phyloP scores from a whole-genome alignment of 306 rosid genomes.

The Rosa chinensis region DNA sequence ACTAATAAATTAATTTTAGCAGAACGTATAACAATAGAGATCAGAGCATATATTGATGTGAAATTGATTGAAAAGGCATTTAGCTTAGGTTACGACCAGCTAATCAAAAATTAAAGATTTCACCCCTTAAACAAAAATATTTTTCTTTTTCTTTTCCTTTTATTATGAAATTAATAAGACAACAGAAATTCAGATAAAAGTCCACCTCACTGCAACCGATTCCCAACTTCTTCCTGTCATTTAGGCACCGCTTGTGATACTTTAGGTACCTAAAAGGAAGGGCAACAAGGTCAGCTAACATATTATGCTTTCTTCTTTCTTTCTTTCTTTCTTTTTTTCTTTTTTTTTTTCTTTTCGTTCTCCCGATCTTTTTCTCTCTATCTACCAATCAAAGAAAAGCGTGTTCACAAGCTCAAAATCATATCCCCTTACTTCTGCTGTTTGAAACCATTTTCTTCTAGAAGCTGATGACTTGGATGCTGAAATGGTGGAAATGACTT shows the following conservation, averaged over 20 bases:
- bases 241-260: constrained; percentile 76
- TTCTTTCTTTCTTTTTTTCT: not conserved
- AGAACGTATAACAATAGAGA: not conserved
- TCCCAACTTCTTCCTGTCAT: constrained; percentile 91
- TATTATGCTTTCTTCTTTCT: constrained; percentile 6
- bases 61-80: not conserved
- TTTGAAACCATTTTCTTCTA: constrained; percentile 93
- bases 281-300: constrained; percentile 33
- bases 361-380: not conserved
- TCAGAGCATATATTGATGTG: not conserved
- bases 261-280: constrained; percentile 71
- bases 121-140: not conserved
- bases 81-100: not conserved
- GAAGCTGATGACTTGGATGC: constrained; percentile 98
- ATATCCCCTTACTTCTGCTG: constrained; percentile 79
- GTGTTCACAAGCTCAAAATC: constrained; percentile 13
- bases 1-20: not conserved
- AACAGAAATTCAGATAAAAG: constrained; percentile 28
- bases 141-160: not conserved
- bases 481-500: constrained; percentile 91
- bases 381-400: not conserved
- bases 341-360: not conserved
- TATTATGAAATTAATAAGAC: not conserved
- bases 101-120: not conserved
- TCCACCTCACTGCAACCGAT: constrained; percentile 97